Base-by-base conservation (phyloP, 1,284 basidiomycete species). In the Austroboletus rostrupii region DNA sequence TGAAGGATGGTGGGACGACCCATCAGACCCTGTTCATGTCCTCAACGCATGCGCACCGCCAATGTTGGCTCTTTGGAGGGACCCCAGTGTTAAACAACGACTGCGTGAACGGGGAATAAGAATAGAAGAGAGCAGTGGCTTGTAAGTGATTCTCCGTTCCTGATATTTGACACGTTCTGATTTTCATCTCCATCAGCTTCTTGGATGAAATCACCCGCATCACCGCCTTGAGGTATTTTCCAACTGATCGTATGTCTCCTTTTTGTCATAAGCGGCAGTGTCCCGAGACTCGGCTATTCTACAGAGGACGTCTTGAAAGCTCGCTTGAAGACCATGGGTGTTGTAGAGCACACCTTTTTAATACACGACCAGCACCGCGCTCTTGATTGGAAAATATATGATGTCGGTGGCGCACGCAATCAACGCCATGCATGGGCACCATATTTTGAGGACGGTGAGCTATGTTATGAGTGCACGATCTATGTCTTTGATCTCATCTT, bases 1-100 rank as follows among this genome's bases (percentile, higher is more conserved):
- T 45, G 77, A 79, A 59, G 85, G 84, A 16, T 89, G 87, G 86
- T 90, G 87, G 87, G 87, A 88, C 66, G 85, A 90, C 70, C 86
- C 85, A 35, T 75, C 80, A 19, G 87, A 90, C 64, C 87, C 87
- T 29, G 85, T 87, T 46, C 85, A 89, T 62, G 66, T 78, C 43
- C 70, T 91, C 23, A 73, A 83, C 59, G 74, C 77, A 16, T 85
- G 79, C 62, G 77, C 78, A 10, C 73, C 75, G 43, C 72, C 74
- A 42, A 90, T 91, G 80, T 59, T 74, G 53, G 78, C 83, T 54
- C 73, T 91, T 38, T 91, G 88, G 88, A 72, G 73, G 57, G 87
- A 90, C 64, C 61, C 72, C 19, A 73, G 70, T 52, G 87, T 91
- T 47, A 73, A 72, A 54, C 71, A 75, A 59, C 72, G 79, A 48